Evolutionary conservation across 169 alveolate genomes (phyloP).

Genomic region (Plasmodium gallinaceum): DNA sequence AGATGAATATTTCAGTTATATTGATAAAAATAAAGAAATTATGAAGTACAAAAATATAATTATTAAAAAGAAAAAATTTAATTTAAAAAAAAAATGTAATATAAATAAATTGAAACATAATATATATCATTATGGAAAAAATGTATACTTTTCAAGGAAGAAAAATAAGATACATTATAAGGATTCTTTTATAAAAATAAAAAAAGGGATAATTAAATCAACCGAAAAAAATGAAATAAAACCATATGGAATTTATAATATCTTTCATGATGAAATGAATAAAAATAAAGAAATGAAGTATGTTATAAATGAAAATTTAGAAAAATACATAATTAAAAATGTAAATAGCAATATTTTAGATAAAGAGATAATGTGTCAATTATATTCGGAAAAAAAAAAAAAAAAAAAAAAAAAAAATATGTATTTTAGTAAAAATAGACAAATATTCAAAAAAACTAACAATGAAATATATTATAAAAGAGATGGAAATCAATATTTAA

Average conservation of each 20-base stretch:
- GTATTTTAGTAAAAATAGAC: background rate
- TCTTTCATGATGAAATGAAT: background rate
- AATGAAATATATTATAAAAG: background rate
- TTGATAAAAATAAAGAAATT: background rate
- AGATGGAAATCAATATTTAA: background rate
- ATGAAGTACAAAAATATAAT: no score
- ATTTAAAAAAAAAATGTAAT: background rate
- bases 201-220: background rate
- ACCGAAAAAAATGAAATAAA: background rate
- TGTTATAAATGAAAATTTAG: background rate
- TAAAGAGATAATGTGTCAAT: conserved; percentile 30
- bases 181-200: background rate
- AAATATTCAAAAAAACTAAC: background rate
- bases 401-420: background rate
- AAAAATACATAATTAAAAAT: background rate
- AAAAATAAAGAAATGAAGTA: background rate
- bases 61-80: conserved; percentile 1
- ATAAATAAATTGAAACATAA: background rate
- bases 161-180: background rate
- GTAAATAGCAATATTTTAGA: conserved; percentile 2
- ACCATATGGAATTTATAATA: background rate
- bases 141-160: background rate
- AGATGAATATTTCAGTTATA: background rate
- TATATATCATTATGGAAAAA: background rate
- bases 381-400: conserved; percentile 1